A percentile compares a stretch with the other conserved stretches of the same genome.
These are phyloP conservation scores for Parathielavia appendiculata DNA, from an alignment of 495 filamentous ascomycete genomes.

Conservation along the genomic window DNA sequence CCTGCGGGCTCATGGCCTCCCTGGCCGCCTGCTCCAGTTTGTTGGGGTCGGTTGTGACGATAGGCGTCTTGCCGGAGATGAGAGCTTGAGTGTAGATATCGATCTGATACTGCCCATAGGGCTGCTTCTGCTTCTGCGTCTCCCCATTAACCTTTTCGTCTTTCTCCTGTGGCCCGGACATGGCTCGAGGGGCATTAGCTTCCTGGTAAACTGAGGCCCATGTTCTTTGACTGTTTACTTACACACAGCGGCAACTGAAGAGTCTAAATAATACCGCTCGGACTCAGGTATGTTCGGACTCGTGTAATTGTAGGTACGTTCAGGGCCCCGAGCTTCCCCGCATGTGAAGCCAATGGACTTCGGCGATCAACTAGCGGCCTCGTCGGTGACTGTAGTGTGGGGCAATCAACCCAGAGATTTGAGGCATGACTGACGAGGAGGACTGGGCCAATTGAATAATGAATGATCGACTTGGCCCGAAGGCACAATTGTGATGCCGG, in stretches of 20 bases:
- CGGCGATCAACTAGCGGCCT: background rate
- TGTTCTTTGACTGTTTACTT: background rate
- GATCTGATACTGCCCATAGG: conserved; percentile 39
- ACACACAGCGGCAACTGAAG: no score
- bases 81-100: conserved; percentile 50
- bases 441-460: no score
- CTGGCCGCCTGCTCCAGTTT: conserved; percentile 54
- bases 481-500: no score
- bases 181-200: background rate
- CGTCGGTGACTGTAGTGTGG: background rate
- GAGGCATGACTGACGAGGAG: no score
- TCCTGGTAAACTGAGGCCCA: background rate
- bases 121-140: conserved; percentile 11
- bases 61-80: conserved; percentile 42
- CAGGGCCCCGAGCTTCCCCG: conserved; percentile 11
- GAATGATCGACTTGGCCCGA: no score
- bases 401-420: background rate
- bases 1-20: conserved; percentile 41
- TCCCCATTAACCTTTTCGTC: conserved; percentile 33
- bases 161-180: conserved; percentile 1
- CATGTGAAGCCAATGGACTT: background rate
- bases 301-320: no score
- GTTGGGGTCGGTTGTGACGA: conserved; percentile 57
- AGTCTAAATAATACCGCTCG: no score
- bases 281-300: no score